Base-by-base conservation (phyloP, 2,329 filamentous ascomycete genomes). In the Podosphaera fusca region DNA sequence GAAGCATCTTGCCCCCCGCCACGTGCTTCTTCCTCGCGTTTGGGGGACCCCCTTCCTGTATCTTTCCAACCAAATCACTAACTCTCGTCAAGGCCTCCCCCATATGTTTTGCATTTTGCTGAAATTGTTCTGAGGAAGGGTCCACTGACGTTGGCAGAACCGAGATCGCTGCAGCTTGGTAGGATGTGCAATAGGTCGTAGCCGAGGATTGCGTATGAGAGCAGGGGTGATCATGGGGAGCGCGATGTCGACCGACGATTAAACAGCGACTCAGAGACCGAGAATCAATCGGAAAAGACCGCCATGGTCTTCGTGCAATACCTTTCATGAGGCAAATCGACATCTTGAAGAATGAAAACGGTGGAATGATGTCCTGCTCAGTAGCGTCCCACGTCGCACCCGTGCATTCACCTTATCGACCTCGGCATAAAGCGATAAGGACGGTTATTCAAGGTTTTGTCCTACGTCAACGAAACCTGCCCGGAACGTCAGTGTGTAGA, bases 1-100 rank as follows among this genome's bases (percentile, higher is more conserved):
- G 87, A 58, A 98, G 76, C 88, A 96, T 95, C 76, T 96, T 96
- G 61, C 87, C 86, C 63, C 89, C 76, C 38, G 82, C 79, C 30
- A 94, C 70, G 67, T 96, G 90, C 73, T 95, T 95, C 61, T 90
- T 81, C 59, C 85, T 76, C 3, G 90, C 86, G 69, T 92, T 92
- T 58, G 82, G 77, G 0, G 86, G 72, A 0, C 92, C 92, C 56
- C 90, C 90, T 61, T 78, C 75, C 55, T 87, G 79, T 58, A 87
- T 84, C 62, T 76, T 80, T 52, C 74, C 71, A 58, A 90, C 87
- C 58, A 96, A 74, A 56, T 75, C 73, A 59, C 82, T 76, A 64
- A 96, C 75, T 29, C 76, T 77, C 57, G 74, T 72, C 66, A 87
- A 81, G 57, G 88, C 77, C 63, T 85, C 79, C 59, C 74, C 74